Conservation (phyloP, 139 green algal species). For the Ulvella scutata region DNA sequence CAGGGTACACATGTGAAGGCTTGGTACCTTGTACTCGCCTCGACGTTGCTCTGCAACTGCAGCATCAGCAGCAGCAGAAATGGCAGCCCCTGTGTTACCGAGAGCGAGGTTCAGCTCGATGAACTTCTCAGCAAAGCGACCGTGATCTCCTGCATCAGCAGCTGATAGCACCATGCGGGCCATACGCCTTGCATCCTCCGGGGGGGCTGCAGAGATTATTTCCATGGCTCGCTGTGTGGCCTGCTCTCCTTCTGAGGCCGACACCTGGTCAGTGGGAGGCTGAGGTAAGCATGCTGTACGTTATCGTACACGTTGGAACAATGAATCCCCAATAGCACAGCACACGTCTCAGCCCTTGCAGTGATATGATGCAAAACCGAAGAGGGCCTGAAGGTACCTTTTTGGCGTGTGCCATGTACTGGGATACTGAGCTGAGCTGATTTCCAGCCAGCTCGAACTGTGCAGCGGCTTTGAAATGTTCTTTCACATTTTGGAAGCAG, state of each 20-base stretch:
- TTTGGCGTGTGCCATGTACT: background rate
- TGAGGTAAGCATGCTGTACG: too few species aligned
- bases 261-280: too few species aligned
- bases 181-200: background rate
- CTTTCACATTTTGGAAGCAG: constrained; percentile 1
- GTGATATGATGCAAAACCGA: too few species aligned
- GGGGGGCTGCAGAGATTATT: background rate
- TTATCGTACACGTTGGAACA: too few species aligned
- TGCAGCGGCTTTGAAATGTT: background rate
- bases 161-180: background rate
- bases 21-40: background rate
- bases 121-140: background rate
- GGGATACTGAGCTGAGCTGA: background rate
- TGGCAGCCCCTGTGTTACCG: background rate
- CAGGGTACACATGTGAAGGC: too few species aligned
- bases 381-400: too few species aligned
- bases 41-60: background rate
- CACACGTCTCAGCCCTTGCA: too few species aligned
- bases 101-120: constrained; percentile 1
- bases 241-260: background rate
- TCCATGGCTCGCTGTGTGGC: background rate
- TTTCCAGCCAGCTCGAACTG: background rate
- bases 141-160: background rate
- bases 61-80: background rate
- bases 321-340: too few species aligned